Conservation (phyloP, 179 eudicot species). For the Patellifolia procumbens region DNA sequence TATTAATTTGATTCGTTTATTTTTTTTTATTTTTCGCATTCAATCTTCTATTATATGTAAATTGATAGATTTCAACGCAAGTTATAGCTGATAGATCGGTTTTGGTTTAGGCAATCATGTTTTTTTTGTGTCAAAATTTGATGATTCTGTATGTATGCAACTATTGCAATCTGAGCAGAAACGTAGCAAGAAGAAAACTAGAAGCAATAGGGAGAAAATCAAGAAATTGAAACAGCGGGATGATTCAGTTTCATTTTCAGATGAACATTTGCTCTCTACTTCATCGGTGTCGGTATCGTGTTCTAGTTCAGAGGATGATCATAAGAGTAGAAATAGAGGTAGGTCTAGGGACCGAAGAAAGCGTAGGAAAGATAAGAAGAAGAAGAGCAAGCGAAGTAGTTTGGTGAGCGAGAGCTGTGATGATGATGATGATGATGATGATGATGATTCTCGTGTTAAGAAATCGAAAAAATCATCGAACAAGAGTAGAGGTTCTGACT, state of each 20-base stretch:
- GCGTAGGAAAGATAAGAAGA: constrained; percentile 52
- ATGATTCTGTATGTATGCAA: constrained; percentile 15
- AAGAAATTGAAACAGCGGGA: constrained; percentile 48
- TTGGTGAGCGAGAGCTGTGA: constrained; percentile 37
- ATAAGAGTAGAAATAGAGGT: constrained; percentile 41
- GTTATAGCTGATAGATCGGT: no score
- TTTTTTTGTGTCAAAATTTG: background rate
- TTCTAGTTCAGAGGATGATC: constrained; percentile 37
- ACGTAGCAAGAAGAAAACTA: constrained; percentile 56
- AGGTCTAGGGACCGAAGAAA: constrained; percentile 49
- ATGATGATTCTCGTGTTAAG: constrained; percentile 36
- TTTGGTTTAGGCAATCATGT: no score
- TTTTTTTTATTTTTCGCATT: background rate
- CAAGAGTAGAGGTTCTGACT: constrained; percentile 34
- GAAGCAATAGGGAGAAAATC: constrained; percentile 47
- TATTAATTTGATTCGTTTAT: background rate
- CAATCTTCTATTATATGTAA: background rate
- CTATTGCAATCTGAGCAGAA: constrained; percentile 40
- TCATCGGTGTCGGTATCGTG: constrained; percentile 39
- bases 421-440: constrained; percentile 37
- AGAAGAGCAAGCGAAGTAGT: constrained; percentile 43
- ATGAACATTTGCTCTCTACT: constrained; percentile 41
- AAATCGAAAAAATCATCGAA: constrained; percentile 49
- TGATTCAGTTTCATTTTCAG: constrained; percentile 45
- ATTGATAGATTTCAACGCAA: no score